Evolutionary conservation across 2,329 filamentous ascomycete genomes (phyloP), one percentile per base, ranked within the genome.

Genomic region (Cladosporium phlei): DNA sequence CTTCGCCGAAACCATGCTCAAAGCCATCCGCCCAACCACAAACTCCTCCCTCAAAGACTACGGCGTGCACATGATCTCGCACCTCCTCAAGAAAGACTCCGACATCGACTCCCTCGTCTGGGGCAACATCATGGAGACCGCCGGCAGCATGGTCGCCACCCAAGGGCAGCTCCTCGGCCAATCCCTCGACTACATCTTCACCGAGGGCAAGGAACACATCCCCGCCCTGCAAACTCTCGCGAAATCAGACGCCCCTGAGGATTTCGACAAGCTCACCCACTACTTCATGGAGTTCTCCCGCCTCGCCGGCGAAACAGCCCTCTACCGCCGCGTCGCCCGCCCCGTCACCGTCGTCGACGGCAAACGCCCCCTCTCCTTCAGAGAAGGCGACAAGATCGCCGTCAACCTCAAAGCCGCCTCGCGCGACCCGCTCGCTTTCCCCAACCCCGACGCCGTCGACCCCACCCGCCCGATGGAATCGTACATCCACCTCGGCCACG

Each of bases 91-190:
- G 29, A 69, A 67, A 6, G 68, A 70, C 6, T 65, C 71, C 47
- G 65, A 70, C 1, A 60, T 71, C 5, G 64, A 75, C 20, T 69
- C 76, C 16, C 66, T 80, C 20, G 76, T 79, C 22, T 78, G 74
- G 72, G 73, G 73, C 30, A 73, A 80, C 46, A 73, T 81, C 45
- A 68, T 82, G 32, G 76, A 76, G 24, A 79, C 77, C 1, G 75
- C 75, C 1, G 76, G 74, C 20, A 74, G 74, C 28, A 74, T 76
- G 64, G 74, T 78, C 3, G 67, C 73, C 2, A 79, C 78, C 47
- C 77, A 80, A 55, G 76, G 73, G 6, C 76, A 79, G 49, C 69
- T 80, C 17, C 79, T 80, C 55, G 73, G 68, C 0, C 77, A 80
- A 52, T 75, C 70, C 20, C 59, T 82, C 38, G 78, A 80, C 55